phyloP scores from a whole-genome alignment of 2,329 filamentous ascomycete genomes.

The Beauveria pseudobassiana region DNA sequence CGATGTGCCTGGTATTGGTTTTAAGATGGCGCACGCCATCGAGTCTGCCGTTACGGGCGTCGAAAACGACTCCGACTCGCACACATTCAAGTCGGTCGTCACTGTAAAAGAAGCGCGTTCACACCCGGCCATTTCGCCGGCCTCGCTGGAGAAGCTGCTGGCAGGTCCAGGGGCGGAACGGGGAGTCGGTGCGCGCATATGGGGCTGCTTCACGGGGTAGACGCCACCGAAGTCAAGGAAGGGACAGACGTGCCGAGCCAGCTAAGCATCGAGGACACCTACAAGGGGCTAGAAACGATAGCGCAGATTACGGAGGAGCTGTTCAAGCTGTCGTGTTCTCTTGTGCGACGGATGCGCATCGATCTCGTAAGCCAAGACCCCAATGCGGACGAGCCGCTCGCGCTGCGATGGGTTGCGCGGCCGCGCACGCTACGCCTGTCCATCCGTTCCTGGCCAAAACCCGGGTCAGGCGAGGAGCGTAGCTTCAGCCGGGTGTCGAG shows the following conservation, averaged over 20 bases:
- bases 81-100: conserved; percentile 38
- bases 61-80: conserved; percentile 25
- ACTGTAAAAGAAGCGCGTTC: conserved; percentile 59
- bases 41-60: conserved; percentile 46
- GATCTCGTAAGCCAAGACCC: conserved; percentile 58
- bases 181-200: conserved; percentile 65
- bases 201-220: conserved; percentile 76
- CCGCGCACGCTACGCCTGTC: conserved; percentile 78
- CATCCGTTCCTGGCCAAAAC: conserved; percentile 51
- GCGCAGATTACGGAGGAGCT: conserved; percentile 62
- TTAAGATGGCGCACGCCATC: conserved; percentile 46
- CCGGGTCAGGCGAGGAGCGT: conserved; percentile 38
- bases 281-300: conserved; percentile 60
- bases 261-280: conserved; percentile 94
- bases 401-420: conserved; percentile 62
- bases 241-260: conserved; percentile 69
- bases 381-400: conserved; percentile 22
- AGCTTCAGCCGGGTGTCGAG: conserved; percentile 66
- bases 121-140: conserved; percentile 54
- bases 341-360: conserved; percentile 69
- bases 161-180: conserved; percentile 61
- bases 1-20: conserved; percentile 79
- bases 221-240: conserved; percentile 64
- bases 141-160: conserved; percentile 60
- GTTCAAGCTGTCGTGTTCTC: conserved; percentile 56